Evolutionary conservation across 2,329 filamentous ascomycete genomes (phyloP).

Genomic region (Stemphylium lycopersici): DNA sequence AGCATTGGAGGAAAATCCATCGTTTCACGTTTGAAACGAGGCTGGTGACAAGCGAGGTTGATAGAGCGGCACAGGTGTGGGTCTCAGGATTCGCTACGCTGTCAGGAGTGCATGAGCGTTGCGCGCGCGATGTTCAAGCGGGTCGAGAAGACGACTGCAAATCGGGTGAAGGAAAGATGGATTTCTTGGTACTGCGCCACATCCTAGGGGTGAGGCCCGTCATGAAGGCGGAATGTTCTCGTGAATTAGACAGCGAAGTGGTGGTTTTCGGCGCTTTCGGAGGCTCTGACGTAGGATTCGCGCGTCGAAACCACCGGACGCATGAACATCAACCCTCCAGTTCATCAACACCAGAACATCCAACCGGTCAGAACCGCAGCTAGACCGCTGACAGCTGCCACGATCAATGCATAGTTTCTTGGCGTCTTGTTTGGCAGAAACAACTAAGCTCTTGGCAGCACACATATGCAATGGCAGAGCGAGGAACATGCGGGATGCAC

Average conservation of each 20-base stretch:
- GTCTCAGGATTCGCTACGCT: not conserved
- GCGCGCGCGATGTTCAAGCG: constrained; percentile 14
- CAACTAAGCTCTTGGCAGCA: constrained; percentile 30
- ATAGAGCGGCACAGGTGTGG: constrained; percentile 4
- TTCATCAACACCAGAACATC: constrained; percentile 7
- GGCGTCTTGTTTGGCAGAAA: constrained; percentile 26
- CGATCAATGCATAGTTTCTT: constrained; percentile 15
- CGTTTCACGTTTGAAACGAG: constrained; percentile 32
- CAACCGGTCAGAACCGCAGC: constrained; percentile 7
- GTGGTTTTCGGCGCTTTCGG: not conserved
- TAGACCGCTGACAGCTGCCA: constrained; percentile 23
- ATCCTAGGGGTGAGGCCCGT: not conserved
- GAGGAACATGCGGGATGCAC: constrained; percentile 21
- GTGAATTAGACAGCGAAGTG: too few species aligned
- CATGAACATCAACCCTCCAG: constrained; percentile 4
- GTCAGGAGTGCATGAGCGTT: constrained; percentile 12
- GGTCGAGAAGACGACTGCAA: not conserved
- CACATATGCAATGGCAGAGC: constrained; percentile 15
- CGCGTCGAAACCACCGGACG: not conserved
- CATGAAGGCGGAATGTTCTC: too few species aligned
- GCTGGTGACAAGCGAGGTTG: constrained; percentile 8
- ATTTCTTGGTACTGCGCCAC: not conserved
- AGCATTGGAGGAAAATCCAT: constrained; percentile 27
- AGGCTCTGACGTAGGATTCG: not conserved
- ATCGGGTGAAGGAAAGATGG: not conserved